Base-by-base conservation (phyloP, 2,329 filamentous ascomycete species). In the Drechslerella dactyloides region DNA sequence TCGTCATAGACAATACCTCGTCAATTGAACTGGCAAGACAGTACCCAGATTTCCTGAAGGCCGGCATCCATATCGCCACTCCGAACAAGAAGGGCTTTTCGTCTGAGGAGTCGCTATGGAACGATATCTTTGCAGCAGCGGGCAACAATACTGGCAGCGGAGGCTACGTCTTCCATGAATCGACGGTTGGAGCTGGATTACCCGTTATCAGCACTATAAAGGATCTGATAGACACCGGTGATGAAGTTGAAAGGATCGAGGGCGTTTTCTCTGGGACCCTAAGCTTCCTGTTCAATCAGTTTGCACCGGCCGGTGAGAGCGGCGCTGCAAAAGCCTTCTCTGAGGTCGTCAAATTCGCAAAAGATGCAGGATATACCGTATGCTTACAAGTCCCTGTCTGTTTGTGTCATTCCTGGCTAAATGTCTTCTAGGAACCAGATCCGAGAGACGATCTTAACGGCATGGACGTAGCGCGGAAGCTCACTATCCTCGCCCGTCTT, bases 1-100 rank as follows among this genome's bases (percentile, higher is more conserved):
- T 99, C 50, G 83, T 99, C 30, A 88, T 99, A 75, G 94, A 99
- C 84, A 97, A 97, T 83, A 99, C 94, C 58, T 96, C 90, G 81
- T 93, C 91, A 76, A 89, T 93, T 77, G 88, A 90, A 74, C 85
- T 99, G 30, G 94, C 93, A 54, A 86, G 90, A 73, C 82, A 86
- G 30, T 99, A 99, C 80, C 93, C 94, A 0, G 80, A 85, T 52
- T 90, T 96, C 80, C 83, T 99, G 73, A 85, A 86, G 77, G 86
- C 87, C 74, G 93, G 93, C 11, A 88, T 99, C 80, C 93, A 87
- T 80, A 87, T 99, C 76, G 91, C 97, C 27, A 99, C 94, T 0
- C 93, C 94, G 48, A 99, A 97, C 84, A 99, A 99, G 84, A 99
- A 99, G 82, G 93, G 90, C 13, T 99, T 99, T 81, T 96, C 91